Evolutionary conservation across 2,329 filamentous ascomycete species (phyloP).

Genomic region (Apiospora hydei): DNA sequence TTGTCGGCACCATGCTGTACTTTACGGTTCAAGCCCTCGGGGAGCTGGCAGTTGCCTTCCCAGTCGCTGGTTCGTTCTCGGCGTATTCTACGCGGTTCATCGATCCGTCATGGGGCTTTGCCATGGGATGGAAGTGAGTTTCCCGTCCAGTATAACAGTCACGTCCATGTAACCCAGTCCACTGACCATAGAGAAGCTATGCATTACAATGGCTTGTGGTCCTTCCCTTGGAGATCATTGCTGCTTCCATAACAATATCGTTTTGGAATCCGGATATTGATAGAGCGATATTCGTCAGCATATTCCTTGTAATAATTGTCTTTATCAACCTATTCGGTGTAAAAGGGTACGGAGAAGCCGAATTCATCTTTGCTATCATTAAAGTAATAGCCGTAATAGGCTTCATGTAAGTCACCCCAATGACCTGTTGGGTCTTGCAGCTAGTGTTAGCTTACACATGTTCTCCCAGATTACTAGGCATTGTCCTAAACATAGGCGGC

Average conservation of each 20-base stretch:
- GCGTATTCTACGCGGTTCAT: constrained; percentile 92
- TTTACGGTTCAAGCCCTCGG: constrained; percentile 91
- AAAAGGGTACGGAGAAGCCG: constrained; percentile 87
- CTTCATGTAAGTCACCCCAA: constrained; percentile 71
- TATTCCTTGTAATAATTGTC: constrained; percentile 81
- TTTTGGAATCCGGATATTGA: constrained; percentile 76
- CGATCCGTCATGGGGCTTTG: constrained; percentile 93
- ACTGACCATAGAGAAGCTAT: constrained; percentile 62
- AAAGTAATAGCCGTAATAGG: constrained; percentile 88
- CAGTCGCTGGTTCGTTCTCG: constrained; percentile 90
- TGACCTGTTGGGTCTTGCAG: constrained; percentile 6
- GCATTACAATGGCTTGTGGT: constrained; percentile 87
- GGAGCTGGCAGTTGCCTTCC: constrained; percentile 89
- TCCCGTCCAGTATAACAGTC: not conserved
- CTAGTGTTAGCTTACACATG: constrained; percentile 24
- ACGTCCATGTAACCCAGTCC: not conserved
- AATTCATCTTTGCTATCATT: constrained; percentile 86
- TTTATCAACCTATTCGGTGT: constrained; percentile 88
- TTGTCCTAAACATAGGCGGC: constrained; percentile 85
- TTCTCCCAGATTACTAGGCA: constrained; percentile 73
- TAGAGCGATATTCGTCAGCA: constrained; percentile 78
- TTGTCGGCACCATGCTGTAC: constrained; percentile 88
- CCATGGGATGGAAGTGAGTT: constrained; percentile 90
- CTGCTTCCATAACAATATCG: constrained; percentile 82
- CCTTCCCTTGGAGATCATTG: constrained; percentile 85